Percentiles rank a stretch among this genome's conserved stretches.
These are phyloP conservation scores for Suillus tomentosus DNA, from an alignment of 768 basidiomycete genomes.

Conservation along the genomic window DNA sequence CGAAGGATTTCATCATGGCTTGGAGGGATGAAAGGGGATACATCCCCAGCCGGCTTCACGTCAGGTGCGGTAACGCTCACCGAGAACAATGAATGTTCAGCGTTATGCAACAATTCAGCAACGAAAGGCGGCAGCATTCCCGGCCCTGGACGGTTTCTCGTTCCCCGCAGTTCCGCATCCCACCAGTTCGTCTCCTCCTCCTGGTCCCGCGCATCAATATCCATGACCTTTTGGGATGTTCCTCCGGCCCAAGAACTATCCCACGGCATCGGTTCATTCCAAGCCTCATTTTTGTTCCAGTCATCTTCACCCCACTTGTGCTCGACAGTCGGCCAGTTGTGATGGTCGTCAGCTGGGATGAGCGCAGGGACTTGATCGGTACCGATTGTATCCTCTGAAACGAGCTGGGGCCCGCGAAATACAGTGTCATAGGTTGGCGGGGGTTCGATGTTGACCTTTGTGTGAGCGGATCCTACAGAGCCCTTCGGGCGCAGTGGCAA, in stretches of 20 bases:
- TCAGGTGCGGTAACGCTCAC: conserved; percentile 48
- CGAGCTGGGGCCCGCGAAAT: conserved; percentile 60
- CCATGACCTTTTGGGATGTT: conserved; percentile 30
- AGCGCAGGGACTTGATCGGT: conserved; percentile 39
- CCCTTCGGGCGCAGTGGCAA: conserved; percentile 35
- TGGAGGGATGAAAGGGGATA: conserved; percentile 38
- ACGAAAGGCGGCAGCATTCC: conserved; percentile 72
- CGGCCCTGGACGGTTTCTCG: conserved; percentile 59
- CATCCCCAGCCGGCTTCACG: conserved; percentile 23
- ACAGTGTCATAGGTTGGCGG: conserved; percentile 31
- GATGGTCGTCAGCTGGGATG: conserved; percentile 38
- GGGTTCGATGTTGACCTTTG: conserved; percentile 33
- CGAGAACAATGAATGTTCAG: conserved; percentile 71
- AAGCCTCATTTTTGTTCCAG: conserved; percentile 2
- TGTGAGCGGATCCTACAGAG: conserved; percentile 38
- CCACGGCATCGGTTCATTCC: conserved; percentile 25
- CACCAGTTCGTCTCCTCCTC: conserved; percentile 73
- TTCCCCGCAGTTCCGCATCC: conserved; percentile 51
- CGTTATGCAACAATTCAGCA: conserved; percentile 67
- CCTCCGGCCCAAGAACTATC: conserved; percentile 29
- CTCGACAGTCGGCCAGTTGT: conserved; percentile 31
- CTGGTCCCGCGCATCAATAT: conserved; percentile 61
- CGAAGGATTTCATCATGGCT: conserved; percentile 65
- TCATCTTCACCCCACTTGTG: conserved; percentile 14
- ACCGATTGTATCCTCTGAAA: conserved; percentile 42